Evolutionary conservation across 495 filamentous ascomycete genomes (phyloP).

Genomic region (Tuber umbilicatum): DNA sequence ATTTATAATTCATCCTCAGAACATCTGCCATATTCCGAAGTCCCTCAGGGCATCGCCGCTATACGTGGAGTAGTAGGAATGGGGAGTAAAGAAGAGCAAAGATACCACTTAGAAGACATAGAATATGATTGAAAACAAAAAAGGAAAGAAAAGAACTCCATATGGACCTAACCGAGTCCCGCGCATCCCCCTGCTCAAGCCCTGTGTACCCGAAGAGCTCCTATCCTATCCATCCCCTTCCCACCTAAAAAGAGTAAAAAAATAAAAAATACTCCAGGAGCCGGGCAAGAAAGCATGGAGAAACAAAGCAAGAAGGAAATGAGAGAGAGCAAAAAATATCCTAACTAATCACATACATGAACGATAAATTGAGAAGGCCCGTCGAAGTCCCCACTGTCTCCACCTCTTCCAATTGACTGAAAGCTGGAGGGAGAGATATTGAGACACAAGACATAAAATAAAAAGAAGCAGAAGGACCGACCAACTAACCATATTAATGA

Average conservation of each 20-base stretch:
- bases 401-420: background rate
- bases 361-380: background rate
- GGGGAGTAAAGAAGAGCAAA: background rate
- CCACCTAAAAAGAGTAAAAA: background rate
- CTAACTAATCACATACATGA: constrained; percentile 7
- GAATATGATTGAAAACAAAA: constrained; percentile 2
- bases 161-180: background rate
- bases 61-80: background rate
- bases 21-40: background rate
- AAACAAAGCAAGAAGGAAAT: background rate
- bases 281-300: background rate
- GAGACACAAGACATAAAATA: background rate
- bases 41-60: background rate
- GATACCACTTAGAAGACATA: background rate
- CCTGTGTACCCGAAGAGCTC: background rate
- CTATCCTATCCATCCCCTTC: background rate
- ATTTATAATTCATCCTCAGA: background rate
- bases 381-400: background rate
- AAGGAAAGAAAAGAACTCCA: constrained; percentile 1
- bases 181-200: background rate
- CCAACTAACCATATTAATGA: background rate
- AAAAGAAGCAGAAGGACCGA: background rate
- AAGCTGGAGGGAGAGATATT: constrained; percentile 5
- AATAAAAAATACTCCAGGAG: background rate
- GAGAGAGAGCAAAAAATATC: background rate